A percentile compares a stretch with the other conserved stretches of the same genome.
Evolutionary conservation across 805 yeast genomes (phyloP).

Genomic region (Metschnikowia rubicola): DNA sequence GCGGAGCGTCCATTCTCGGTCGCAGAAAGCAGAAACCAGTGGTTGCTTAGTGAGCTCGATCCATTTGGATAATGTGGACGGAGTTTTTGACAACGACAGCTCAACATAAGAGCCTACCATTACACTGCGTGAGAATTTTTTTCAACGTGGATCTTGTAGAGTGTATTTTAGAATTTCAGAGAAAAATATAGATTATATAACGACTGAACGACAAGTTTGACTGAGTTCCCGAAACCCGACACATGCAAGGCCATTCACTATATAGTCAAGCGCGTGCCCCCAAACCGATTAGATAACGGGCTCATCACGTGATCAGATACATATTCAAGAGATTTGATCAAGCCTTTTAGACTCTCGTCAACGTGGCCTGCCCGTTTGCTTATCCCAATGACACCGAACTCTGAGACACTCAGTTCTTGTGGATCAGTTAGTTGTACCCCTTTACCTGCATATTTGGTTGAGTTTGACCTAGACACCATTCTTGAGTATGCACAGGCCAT

Average conservation of each 20-base stretch:
- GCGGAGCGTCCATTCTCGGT: conserved; percentile 52
- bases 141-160: too few relatives aligned
- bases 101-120: background rate
- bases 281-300: background rate
- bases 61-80: background rate
- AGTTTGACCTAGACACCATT: conserved; percentile 16
- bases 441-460: conserved; percentile 7
- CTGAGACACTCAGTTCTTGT: too few relatives aligned
- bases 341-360: background rate
- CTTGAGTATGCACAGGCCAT: conserved; percentile 8
- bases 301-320: too few relatives aligned
- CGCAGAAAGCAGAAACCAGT: conserved; percentile 32
- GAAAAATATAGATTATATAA: conserved; percentile 2
- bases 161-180: conserved; percentile 1
- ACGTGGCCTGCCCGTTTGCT: background rate
- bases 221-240: background rate
- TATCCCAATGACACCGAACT: background rate
- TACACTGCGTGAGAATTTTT: background rate
- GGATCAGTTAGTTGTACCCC: background rate
- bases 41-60: conserved; percentile 6
- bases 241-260: too few relatives aligned
- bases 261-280: too few relatives aligned
- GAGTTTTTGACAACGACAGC: background rate
- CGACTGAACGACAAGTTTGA: conserved; percentile 5
- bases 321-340: too few relatives aligned